phyloP scores from a whole-genome alignment of 148 eudicot species.

The Chenopodium berlandieri region DNA sequence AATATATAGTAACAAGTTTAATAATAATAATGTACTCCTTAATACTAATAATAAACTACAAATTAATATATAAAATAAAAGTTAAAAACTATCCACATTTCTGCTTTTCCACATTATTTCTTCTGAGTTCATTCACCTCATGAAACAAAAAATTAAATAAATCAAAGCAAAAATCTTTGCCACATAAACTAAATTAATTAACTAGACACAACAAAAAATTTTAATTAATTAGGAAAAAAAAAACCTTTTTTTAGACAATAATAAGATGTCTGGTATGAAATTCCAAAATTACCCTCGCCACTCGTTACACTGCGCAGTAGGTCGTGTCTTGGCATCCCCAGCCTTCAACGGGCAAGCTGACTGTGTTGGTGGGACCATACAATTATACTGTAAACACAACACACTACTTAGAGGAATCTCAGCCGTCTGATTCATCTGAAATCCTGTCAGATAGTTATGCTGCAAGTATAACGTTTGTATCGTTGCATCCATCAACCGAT shows the following conservation, averaged over 20 bases:
- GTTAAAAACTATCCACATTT: background rate
- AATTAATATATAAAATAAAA: no score
- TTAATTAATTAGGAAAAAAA: no score
- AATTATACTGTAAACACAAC: slow-evolving; percentile 84
- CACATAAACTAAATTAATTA: background rate
- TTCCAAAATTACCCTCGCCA: slow-evolving; percentile 50
- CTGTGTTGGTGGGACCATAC: slow-evolving; percentile 85
- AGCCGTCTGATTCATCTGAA: slow-evolving; percentile 70
- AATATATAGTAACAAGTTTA: no score
- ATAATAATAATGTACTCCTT: no score
- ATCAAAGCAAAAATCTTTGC: slow-evolving; percentile 9
- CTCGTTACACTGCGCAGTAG: slow-evolving; percentile 63
- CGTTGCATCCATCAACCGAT: slow-evolving; percentile 52
- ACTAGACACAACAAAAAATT: background rate
- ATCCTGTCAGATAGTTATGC: slow-evolving; percentile 80
- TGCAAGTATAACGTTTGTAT: slow-evolving; percentile 71
- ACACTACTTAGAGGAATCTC: slow-evolving; percentile 66
- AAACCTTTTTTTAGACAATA: background rate
- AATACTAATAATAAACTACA: no score
- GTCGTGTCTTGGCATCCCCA: slow-evolving; percentile 70
- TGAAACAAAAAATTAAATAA: background rate
- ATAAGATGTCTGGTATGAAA: background rate
- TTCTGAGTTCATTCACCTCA: background rate
- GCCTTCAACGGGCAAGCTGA: slow-evolving; percentile 85
- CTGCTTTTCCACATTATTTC: background rate